These are phyloP conservation scores for Cephalotrichum gorgonifer DNA, from an alignment of 2,329 filamentous ascomycete genomes.

Conservation along the genomic window DNA sequence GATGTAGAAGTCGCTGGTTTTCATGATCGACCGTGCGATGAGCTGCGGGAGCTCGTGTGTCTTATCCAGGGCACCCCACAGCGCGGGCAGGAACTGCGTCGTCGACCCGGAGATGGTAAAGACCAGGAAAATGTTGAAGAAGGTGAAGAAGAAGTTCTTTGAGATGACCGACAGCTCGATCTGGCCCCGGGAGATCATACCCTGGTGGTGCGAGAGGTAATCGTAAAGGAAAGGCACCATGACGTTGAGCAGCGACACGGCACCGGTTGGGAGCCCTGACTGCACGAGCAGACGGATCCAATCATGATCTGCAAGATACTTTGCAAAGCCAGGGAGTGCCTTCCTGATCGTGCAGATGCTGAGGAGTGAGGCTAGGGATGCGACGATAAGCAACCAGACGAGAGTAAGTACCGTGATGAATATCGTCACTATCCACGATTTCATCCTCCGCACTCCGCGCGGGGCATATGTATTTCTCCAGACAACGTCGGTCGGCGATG, in stretches of 20 bases:
- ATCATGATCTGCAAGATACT: slow-evolving; percentile 56
- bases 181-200: slow-evolving; percentile 90
- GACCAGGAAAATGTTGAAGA: slow-evolving; percentile 97
- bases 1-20: slow-evolving; percentile 74
- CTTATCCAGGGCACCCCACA: slow-evolving; percentile 68
- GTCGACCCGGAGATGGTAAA: slow-evolving; percentile 84
- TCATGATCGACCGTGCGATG: slow-evolving; percentile 65
- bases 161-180: slow-evolving; percentile 91
- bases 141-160: slow-evolving; percentile 99
- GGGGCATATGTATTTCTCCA: slow-evolving; percentile 90
- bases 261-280: slow-evolving; percentile 76
- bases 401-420: slow-evolving; percentile 76
- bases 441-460: slow-evolving; percentile 60
- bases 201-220: slow-evolving; percentile 81
- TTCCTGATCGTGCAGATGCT: slow-evolving; percentile 72
- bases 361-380: slow-evolving; percentile 67
- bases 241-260: slow-evolving; percentile 79
- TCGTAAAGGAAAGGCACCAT: slow-evolving; percentile 91
- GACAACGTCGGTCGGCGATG: slow-evolving; percentile 83
- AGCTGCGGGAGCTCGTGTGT: slow-evolving; percentile 66
- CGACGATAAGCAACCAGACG: slow-evolving; percentile 78
- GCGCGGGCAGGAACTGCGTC: slow-evolving; percentile 60
- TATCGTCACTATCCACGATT: slow-evolving; percentile 74
- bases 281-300: slow-evolving; percentile 69
- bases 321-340: slow-evolving; percentile 59